Base-by-base conservation (phyloP, 768 basidiomycete genomes). In the Podaxis sp. region DNA sequence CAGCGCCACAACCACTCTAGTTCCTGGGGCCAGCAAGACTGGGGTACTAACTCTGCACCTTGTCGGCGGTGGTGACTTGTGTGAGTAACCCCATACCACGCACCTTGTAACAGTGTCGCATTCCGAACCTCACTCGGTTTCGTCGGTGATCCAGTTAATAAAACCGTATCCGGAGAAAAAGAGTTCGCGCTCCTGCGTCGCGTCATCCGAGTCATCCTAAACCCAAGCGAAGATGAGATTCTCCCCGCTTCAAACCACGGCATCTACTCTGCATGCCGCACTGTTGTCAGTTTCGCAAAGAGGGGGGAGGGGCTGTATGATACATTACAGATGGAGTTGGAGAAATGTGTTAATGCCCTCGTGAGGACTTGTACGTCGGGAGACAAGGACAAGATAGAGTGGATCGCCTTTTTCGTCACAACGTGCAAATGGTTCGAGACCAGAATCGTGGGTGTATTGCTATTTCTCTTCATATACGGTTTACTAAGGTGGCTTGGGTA, bases 361-460 rank as follows among this genome's bases (percentile, higher is more conserved):
- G 75, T 76, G 17, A 71, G 62, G 4, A 72, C 72, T 1, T 81
- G 92, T 12, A 53, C 67, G 4, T 61, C 40, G 24, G 66, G 66
- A 2, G 49, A 66, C 2, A 69, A 72, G 22, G 68, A 73, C 15
- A 79, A 77, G 13, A 78, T 84, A 28, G 72, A 74, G 0, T 94
- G 91, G 88, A 72, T 93, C 3, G 66, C 64, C 0, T 74, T 74
- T n/a, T 85, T 93, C 59, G 85, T 85, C 4, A 70, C 75, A 9
- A 72, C 74, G 0, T 88, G 86, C 69, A 76, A 77, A 26, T 89
- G 87, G 87, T 92, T 88, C 49, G 84, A 89, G 66, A 72, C 72
- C 38, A 81, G 84, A 70, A 79, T 92, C 66, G 89, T 90, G 71
- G 73, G 85, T 80, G 53, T 19, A 13, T 3, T 8, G 7, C 44